Conservation (phyloP, 2,329 filamentous ascomycete genomes). For the Colletotrichum viniferum region DNA sequence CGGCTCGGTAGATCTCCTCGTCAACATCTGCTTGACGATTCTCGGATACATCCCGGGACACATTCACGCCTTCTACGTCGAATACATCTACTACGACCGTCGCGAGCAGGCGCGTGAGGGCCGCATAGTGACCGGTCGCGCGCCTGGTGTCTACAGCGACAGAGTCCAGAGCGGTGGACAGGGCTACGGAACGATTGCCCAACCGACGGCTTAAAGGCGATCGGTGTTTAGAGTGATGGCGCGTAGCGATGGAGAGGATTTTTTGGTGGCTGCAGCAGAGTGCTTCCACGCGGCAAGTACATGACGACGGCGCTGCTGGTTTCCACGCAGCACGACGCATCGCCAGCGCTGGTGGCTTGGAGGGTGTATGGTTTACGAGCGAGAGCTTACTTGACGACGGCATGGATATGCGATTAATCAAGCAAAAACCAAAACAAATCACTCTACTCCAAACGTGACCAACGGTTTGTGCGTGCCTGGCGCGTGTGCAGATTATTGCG, state of each 20-base stretch:
- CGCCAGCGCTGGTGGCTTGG: background rate
- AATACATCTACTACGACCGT: slow-evolving; percentile 83
- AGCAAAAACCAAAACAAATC: background rate
- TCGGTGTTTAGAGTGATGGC: background rate
- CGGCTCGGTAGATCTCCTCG: slow-evolving; percentile 56
- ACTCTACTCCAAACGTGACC: background rate
- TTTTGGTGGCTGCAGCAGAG: background rate
- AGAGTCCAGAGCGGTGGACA: slow-evolving; percentile 71
- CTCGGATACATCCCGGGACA: slow-evolving; percentile 79
- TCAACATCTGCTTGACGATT: slow-evolving; percentile 71
- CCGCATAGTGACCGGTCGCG: slow-evolving; percentile 54
- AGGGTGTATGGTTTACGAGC: background rate
- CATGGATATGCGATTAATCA: background rate
- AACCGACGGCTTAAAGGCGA: background rate
- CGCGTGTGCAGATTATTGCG: background rate
- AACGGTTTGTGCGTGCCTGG: background rate
- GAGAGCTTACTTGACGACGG: background rate
- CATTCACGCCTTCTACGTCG: slow-evolving; percentile 80
- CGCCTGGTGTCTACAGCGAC: slow-evolving; percentile 74
- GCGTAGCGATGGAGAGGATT: background rate
- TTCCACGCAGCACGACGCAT: background rate
- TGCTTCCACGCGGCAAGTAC: background rate
- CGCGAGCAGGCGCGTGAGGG: slow-evolving; percentile 67
- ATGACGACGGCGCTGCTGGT: background rate
- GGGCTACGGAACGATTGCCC: slow-evolving; percentile 59